Base-by-base conservation (phyloP, 2,329 filamentous ascomycete species). In the Xylariaceae sp. region DNA sequence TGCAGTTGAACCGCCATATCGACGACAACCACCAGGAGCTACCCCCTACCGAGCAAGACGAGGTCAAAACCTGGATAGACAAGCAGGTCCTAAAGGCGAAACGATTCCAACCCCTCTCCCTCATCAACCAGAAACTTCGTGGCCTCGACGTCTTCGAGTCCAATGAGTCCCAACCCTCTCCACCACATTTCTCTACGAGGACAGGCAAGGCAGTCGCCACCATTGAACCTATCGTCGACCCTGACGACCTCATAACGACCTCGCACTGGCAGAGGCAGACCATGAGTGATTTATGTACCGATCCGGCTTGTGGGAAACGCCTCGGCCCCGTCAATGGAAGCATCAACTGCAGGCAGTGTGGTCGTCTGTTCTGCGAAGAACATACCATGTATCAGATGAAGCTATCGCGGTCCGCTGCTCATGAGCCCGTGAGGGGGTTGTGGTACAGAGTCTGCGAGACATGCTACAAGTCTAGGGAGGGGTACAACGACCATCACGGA, bases 361-460 rank as follows among this genome's bases (percentile, higher is more conserved):
- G 93, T 6, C 85, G 85, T 57, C 71, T 98, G 33, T 98, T 97
- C 64, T 98, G 93, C 67, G 93, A 97, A 62, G 88, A 92, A 57
- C 93, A 98, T 65, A 97, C 93, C 42, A 95, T 98, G 91, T 98
- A 97, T 63, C 92, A 98, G 71, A 97, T 97, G 87, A 96, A 94
- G 72, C 75, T 98, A 10, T 95, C 91, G 7, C 77, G 91, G 44
- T 86, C 90, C 22, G 93, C 93, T 4, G 79, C 84, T 47, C 89
- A 96, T 67, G 93, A 98, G 53, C 92, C 93, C 0, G 81, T 93
- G 2, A 76, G 92, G 50, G 93, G 93, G 6, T 80, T 88, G 56
- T 98, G 93, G 93, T 95, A 88, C 57, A 74, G 93, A 41, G 92
- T 97, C 2, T 98, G 93, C 63, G 93, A 98, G 71, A 97, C 93